Base-by-base conservation (phyloP, 805 yeast genomes). In the Candida alai region DNA sequence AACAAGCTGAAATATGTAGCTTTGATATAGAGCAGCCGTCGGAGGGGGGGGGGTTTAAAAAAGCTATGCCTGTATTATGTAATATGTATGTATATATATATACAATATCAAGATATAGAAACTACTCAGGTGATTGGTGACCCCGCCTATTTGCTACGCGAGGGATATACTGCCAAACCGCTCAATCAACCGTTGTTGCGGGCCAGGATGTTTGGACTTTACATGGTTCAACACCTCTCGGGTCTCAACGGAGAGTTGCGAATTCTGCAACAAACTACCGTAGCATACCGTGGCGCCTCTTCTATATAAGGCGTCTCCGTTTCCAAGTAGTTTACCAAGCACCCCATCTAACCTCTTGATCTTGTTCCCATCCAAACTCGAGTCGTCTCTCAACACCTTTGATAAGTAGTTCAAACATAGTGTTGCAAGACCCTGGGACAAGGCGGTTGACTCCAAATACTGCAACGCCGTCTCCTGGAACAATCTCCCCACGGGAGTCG, bases 161-260 rank as follows among this genome's bases (percentile, higher is more conserved):
- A n/a, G n/a, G n/a, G n/a, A n/a, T n/a, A n/a, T n/a, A n/a, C n/a
- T n/a, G 68, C n/a, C n/a, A n/a, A n/a, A n/a, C n/a, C n/a, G 66
- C 36, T 73, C 71, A 11, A 75, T 63, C 32, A 76, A 49, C 40
- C 65, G 70, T 34, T 52, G 54, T 37, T 75, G 80, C 1, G 74
- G 60, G 2, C 48, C 37, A 12, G 68, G 53, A 24, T 74, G 49
- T 36, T 56, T 60, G 21, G 32, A 29, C 21, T 34, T 37, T 10
- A 31, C 30, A 18, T 35, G 24, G 12, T 35, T 11, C 30, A 41
- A 32, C 7, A 28, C 12, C 4, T 26, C 19, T 22, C 19, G 20
- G 7, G 13, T 24, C 9, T 37, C 39, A 2, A 20, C 3, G 14
- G 32, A 17, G 9, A 28, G 5, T 20, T 43, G 42, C 5, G 49